Evolutionary conservation across 345 rosid genomes (phyloP).

Genomic region (Murraya koenigii): DNA sequence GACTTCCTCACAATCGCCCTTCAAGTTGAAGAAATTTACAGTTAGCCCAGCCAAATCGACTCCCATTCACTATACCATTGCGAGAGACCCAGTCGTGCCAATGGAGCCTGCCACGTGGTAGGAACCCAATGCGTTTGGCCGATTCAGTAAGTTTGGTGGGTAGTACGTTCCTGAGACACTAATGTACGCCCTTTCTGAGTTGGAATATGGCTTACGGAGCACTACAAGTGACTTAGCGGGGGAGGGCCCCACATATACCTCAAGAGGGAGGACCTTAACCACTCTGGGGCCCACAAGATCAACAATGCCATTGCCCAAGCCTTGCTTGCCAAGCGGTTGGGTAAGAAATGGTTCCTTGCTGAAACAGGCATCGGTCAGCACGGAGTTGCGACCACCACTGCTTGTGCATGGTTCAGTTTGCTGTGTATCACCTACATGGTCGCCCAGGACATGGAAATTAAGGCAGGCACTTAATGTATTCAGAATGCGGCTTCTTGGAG

Average conservation of each 20-base stretch:
- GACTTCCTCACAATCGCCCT: conserved; percentile 12
- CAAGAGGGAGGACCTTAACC: conserved; percentile 97
- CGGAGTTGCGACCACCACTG: conserved; percentile 96
- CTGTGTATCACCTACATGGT: conserved; percentile 88
- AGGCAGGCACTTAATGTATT: conserved; percentile 90
- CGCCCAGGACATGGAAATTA: conserved; percentile 94
- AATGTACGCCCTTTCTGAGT: conserved; percentile 80
- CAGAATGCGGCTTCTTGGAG: conserved; percentile 91
- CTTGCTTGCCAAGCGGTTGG: conserved; percentile 81
- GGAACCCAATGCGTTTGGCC: conserved; percentile 82
- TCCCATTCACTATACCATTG: conserved; percentile 48
- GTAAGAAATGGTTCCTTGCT: conserved; percentile 78
- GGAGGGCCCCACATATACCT: conserved; percentile 84
- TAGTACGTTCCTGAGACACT: conserved; percentile 93
- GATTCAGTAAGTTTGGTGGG: conserved; percentile 90
- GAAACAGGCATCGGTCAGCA: conserved; percentile 98
- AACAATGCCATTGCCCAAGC: conserved; percentile 92
- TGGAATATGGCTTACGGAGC: conserved; percentile 80
- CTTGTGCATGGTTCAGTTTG: conserved; percentile 83
- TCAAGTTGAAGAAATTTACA: conserved; percentile 26
- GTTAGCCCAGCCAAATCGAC: conserved; percentile 8
- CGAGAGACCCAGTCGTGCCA: conserved; percentile 36
- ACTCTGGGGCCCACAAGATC: conserved; percentile 90
- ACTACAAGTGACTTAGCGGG: conserved; percentile 68
- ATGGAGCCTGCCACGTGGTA: conserved; percentile 46